Base-by-base conservation (phyloP, 495 filamentous ascomycete species). In the Penicillium maclennaniae region DNA sequence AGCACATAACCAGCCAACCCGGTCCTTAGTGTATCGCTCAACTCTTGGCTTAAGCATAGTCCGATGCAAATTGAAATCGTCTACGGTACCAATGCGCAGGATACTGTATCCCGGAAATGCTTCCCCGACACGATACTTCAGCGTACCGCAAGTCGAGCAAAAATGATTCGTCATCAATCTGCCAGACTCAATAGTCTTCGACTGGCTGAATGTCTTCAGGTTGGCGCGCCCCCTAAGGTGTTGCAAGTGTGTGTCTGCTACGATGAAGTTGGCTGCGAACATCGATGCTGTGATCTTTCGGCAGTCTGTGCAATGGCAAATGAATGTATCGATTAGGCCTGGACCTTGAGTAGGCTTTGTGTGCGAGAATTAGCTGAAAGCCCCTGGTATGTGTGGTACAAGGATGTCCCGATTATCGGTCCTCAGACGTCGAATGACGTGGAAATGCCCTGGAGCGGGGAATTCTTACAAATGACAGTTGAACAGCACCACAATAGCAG, bases 261-360 rank as follows among this genome's bases (percentile, higher is more conserved):
- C 63, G 38, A 69, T 75, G 65, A 83, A 79, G 60, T 82, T 82
- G 44, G 75, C 72, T 10, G 79, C 76, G 71, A 80, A 81, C 75
- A 81, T 79, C 7, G 80, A 82, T 9, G 79, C 79, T 9, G 79
- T 82, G 58, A 83, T 71, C 58, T 84, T 84, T 51, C 69, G 77
- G 65, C 79, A 82, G 68, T 83, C 79, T 31, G 62, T 55, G 66
- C 81, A 83, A 68, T 84, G 73, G 65, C 79, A 84, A 55, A 81
- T 50, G 61, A 82, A 82, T 47, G 67, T 73, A 63, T 70, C 65
- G 54, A 80, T 42, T 2, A 80, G 60, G 42, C 75, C 78, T 3
- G 72, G 69, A 8, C 50, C 60, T 55, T 40, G 38, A 19, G 19
- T 17, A 14, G 19, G 38, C 23, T 23, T 23, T 23, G 23, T 23